A percentile compares a stretch with the other conserved stretches of the same genome.
phyloP scores from a whole-genome alignment of 306 rosid species.

The Glycine tomentella region DNA sequence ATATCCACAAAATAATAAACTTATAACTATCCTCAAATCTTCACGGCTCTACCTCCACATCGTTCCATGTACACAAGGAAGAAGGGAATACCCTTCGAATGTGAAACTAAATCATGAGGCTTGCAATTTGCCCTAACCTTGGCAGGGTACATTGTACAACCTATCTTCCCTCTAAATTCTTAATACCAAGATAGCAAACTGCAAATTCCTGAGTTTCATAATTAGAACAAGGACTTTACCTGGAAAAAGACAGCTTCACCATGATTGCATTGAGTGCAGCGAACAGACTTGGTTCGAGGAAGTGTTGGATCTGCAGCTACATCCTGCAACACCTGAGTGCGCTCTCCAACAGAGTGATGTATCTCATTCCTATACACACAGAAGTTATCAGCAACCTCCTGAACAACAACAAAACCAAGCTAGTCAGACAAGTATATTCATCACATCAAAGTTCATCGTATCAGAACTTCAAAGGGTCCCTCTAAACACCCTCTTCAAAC shows the following conservation, averaged over 20 bases:
- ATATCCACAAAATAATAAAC: conserved; percentile 10
- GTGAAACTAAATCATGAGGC: background rate
- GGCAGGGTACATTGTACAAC: background rate
- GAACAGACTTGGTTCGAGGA: conserved; percentile 96
- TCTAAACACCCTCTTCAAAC: conserved; percentile 7
- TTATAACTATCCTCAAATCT: background rate
- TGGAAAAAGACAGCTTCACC: conserved; percentile 99
- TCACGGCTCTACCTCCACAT: conserved; percentile 26
- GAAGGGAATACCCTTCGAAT: background rate
- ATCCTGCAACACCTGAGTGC: conserved; percentile 89
- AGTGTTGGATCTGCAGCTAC: conserved; percentile 98
- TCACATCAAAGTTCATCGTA: conserved; percentile 16
- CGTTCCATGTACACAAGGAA: background rate
- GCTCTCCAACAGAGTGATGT: conserved; percentile 91
- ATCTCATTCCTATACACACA: conserved; percentile 94
- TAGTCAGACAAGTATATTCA: conserved; percentile 27
- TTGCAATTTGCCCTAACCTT: conserved; percentile 8
- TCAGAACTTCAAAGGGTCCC: conserved; percentile 21
- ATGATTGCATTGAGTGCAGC: conserved; percentile 87
- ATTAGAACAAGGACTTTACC: conserved; percentile 51
- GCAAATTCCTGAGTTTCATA: background rate
- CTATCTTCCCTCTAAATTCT: conserved; percentile 7
- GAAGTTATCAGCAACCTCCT: conserved; percentile 93
- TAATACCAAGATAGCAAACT: background rate
- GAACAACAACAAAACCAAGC: conserved; percentile 40